Evolutionary conservation across 2,329 filamentous ascomycete species (phyloP).

Genomic region (Colletotrichum somersetense): DNA sequence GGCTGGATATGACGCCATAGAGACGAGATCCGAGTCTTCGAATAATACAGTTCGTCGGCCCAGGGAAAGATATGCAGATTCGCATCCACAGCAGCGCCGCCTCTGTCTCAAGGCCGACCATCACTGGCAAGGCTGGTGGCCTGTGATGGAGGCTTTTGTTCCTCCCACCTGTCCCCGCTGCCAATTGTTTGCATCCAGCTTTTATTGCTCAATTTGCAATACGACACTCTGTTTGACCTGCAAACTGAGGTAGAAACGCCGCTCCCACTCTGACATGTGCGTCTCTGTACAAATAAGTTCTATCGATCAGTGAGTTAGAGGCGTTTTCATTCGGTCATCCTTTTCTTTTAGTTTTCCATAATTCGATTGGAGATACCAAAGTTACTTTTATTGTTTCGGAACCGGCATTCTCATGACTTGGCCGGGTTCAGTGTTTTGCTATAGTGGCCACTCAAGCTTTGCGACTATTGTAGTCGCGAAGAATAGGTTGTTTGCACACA

Average conservation of each 20-base stretch:
- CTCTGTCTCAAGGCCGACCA: not conserved
- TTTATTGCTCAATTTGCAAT: not conserved
- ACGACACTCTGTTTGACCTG: not conserved
- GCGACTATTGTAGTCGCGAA: too few relatives aligned
- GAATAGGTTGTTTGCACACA: too few relatives aligned
- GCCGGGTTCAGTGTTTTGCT: not conserved
- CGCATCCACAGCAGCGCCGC: too few relatives aligned
- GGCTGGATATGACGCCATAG: too few relatives aligned
- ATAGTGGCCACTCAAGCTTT: too few relatives aligned
- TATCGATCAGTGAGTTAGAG: not conserved
- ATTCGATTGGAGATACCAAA: not conserved
- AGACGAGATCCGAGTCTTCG: not conserved
- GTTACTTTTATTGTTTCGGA: not conserved
- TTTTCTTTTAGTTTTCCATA: not conserved
- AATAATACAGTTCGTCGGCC: too few relatives aligned
- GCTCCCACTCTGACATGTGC: not conserved
- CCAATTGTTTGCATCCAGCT: not conserved
- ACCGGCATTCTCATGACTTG: not conserved
- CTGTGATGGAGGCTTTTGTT: not conserved
- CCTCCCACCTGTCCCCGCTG: not conserved
- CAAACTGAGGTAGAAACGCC: not conserved
- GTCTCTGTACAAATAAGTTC: not conserved
- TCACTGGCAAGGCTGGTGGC: conserved; percentile 3
- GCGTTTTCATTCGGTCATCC: not conserved
- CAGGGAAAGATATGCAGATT: not conserved